phyloP scores from a whole-genome alignment of 345 rosid genomes.

The Capsella bursapastoris region DNA sequence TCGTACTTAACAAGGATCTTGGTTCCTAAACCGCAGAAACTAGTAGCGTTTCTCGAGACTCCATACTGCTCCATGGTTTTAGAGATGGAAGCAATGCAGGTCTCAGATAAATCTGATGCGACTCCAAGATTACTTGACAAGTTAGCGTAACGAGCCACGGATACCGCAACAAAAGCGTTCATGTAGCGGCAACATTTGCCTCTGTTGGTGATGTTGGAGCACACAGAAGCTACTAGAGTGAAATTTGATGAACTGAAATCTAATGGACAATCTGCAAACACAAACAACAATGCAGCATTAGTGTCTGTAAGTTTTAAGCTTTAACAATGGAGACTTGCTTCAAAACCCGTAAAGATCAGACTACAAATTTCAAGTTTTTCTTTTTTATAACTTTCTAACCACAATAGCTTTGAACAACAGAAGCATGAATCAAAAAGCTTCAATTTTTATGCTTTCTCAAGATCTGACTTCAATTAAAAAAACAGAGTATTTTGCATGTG shows the following conservation, averaged over 20 bases:
- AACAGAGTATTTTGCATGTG: slow-evolving; percentile 41
- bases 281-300: slow-evolving; percentile 32
- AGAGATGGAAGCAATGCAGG: slow-evolving; percentile 71
- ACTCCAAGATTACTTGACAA: slow-evolving; percentile 73
- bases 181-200: slow-evolving; percentile 96
- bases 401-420: slow-evolving; percentile 3
- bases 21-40: slow-evolving; percentile 82
- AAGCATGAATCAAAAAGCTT: neutral
- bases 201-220: slow-evolving; percentile 67
- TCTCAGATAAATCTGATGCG: slow-evolving; percentile 51
- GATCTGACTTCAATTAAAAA: slow-evolving; percentile 13
- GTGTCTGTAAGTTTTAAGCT: slow-evolving; percentile 13
- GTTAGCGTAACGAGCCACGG: slow-evolving; percentile 83
- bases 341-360: neutral
- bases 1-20: slow-evolving; percentile 77
- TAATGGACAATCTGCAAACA: slow-evolving; percentile 81
- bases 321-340: slow-evolving; percentile 9
- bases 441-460: slow-evolving; percentile 1
- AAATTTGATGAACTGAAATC: slow-evolving; percentile 76
- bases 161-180: slow-evolving; percentile 78
- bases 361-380: slow-evolving; percentile 12
- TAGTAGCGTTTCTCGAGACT: slow-evolving; percentile 72
- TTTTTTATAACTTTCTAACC: neutral
- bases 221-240: slow-evolving; percentile 76
- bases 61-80: slow-evolving; percentile 72